Conservation (phyloP, 371 early-diverging fungal genomes). For the Rhizopus arrhizus region DNA sequence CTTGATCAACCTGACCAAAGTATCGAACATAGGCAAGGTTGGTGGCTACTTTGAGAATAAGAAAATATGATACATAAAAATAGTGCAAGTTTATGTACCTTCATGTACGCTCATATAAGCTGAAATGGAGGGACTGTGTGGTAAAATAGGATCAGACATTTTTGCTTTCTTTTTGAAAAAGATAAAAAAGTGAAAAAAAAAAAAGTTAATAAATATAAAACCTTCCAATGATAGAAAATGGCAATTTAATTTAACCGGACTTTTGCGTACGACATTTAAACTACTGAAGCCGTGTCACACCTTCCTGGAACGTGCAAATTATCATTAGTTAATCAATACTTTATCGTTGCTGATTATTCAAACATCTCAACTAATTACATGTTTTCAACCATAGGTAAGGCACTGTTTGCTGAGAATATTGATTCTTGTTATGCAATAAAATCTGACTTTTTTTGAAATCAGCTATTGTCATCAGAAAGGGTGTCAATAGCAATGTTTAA, state of each 20-base stretch:
- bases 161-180: not conserved
- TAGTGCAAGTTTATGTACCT: slow-evolving; percentile 19
- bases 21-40: slow-evolving; percentile 52
- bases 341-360: too few relatives aligned
- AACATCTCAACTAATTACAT: too few relatives aligned
- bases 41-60: slow-evolving; percentile 27
- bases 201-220: not conserved
- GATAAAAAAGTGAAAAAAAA: not conserved
- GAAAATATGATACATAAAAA: not conserved
- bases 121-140: slow-evolving; percentile 45
- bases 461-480: too few relatives aligned
- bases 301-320: too few relatives aligned
- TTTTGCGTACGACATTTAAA: not conserved
- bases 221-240: not conserved
- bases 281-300: not conserved
- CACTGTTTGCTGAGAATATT: too few relatives aligned
- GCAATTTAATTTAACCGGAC: not conserved
- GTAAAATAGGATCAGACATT: slow-evolving; percentile 46
- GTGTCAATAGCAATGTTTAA: too few relatives aligned
- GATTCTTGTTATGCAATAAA: too few relatives aligned
- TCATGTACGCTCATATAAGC: slow-evolving; percentile 55
- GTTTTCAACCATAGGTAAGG: too few relatives aligned
- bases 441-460: too few relatives aligned
- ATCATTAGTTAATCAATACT: too few relatives aligned
- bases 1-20: slow-evolving; percentile 38